Conservation (phyloP, 768 basidiomycete species). For the Rhodotorula diobovata region DNA sequence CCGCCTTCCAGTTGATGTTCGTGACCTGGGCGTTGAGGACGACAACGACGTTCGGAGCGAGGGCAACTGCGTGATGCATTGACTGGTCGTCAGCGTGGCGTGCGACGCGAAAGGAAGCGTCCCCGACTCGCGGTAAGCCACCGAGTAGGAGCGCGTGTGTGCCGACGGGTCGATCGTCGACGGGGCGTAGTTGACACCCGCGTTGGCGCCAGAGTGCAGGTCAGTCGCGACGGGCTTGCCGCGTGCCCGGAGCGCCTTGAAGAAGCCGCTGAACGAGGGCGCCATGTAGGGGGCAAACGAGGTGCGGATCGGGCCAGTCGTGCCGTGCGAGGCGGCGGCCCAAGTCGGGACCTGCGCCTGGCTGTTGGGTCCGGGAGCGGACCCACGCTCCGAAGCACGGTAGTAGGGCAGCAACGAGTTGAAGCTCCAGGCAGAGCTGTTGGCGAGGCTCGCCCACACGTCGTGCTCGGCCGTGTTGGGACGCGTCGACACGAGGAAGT, state of each 20-base stretch:
- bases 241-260: neutral
- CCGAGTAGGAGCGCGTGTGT: slow-evolving; percentile 12
- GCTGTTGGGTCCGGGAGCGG: neutral
- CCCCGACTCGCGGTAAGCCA: slow-evolving; percentile 34
- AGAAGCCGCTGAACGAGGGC: slow-evolving; percentile 15
- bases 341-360: neutral
- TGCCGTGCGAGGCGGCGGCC: slow-evolving; percentile 8
- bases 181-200: slow-evolving; percentile 21
- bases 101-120: neutral
- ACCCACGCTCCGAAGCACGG: slow-evolving; percentile 18
- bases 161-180: neutral
- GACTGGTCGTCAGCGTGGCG: neutral
- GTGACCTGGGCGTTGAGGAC: slow-evolving; percentile 50
- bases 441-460: neutral
- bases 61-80: neutral
- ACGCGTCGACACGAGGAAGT: slow-evolving; percentile 22
- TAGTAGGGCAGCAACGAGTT: slow-evolving; percentile 4
- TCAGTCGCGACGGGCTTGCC: slow-evolving; percentile 18
- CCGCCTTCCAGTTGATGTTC: slow-evolving; percentile 15
- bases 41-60: slow-evolving; percentile 47
- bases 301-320: slow-evolving; percentile 7
- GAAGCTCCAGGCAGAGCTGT: neutral
- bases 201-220: neutral
- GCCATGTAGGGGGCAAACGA: slow-evolving; percentile 26
- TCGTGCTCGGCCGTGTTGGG: slow-evolving; percentile 12